Evolutionary conservation across 2,329 filamentous ascomycete genomes (phyloP).

Genomic region (Penicillium sp.): DNA sequence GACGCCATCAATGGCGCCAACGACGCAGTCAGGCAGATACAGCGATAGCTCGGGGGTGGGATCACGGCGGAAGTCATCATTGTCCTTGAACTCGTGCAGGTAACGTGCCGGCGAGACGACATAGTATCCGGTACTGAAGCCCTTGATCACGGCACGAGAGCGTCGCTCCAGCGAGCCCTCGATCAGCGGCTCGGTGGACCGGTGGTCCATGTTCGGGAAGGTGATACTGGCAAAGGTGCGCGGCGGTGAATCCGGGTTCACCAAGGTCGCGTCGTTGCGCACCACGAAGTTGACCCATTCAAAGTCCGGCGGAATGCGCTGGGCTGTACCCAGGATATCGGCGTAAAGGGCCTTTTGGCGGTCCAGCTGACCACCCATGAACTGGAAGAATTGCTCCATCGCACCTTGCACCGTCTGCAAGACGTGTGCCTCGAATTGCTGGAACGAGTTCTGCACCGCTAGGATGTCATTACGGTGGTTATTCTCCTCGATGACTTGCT

Average conservation of each 20-base stretch:
- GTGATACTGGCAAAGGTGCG: constrained; percentile 66
- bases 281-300: constrained; percentile 84
- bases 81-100: constrained; percentile 93
- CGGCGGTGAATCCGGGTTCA: constrained; percentile 69
- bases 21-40: constrained; percentile 81
- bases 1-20: constrained; percentile 65
- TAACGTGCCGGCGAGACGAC: constrained; percentile 83
- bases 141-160: constrained; percentile 73
- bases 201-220: constrained; percentile 87
- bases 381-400: constrained; percentile 75
- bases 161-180: constrained; percentile 88
- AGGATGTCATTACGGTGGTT: constrained; percentile 89
- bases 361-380: constrained; percentile 73
- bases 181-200: constrained; percentile 71
- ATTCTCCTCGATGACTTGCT: constrained; percentile 92
- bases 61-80: constrained; percentile 60
- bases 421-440: constrained; percentile 79
- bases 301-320: constrained; percentile 74
- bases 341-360: constrained; percentile 73
- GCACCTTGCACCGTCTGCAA: constrained; percentile 75
- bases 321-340: constrained; percentile 71
- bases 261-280: constrained; percentile 65
- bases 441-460: constrained; percentile 83
- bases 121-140: constrained; percentile 77
- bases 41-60: constrained; percentile 74